These are phyloP conservation scores for Rhodotorula sp. DNA, from an alignment of 1,284 basidiomycete genomes.

Conservation along the genomic window DNA sequence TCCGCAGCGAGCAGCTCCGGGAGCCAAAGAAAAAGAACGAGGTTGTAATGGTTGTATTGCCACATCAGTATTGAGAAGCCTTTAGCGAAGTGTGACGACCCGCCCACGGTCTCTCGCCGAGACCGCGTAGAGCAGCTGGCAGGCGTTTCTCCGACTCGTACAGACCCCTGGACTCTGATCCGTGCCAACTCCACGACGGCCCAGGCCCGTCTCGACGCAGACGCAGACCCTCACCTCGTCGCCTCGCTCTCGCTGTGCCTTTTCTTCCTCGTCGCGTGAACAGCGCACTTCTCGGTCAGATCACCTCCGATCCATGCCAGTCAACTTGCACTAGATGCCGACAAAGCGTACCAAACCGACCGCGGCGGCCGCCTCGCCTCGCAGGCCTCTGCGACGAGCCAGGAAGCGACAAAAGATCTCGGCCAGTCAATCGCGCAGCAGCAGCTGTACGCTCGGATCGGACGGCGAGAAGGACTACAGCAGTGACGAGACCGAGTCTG, in stretches of 20 bases:
- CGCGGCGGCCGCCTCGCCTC: conserved; percentile 7
- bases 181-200: background rate
- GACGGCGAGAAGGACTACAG: conserved; percentile 5
- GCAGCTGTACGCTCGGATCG: conserved; percentile 1
- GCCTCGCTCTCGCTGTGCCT: background rate
- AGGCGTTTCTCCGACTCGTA: too few species aligned
- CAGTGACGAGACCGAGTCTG: conserved; percentile 6
- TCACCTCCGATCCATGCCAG: conserved; percentile 7
- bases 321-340: conserved; percentile 13
- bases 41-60: background rate
- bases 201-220: background rate
- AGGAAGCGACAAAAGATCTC: conserved; percentile 17
- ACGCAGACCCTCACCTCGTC: background rate
- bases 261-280: background rate
- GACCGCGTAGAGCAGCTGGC: too few species aligned
- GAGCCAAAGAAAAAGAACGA: too few species aligned
- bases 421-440: background rate
- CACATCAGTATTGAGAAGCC: background rate
- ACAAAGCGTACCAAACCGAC: conserved; percentile 9
- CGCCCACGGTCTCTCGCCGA: too few species aligned
- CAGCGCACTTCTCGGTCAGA: background rate
- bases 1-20: too few species aligned
- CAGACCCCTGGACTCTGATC: too few species aligned
- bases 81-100: too few species aligned
- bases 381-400: background rate